Percentiles rank a stretch among this genome's conserved stretches.
phyloP scores from a whole-genome alignment of 139 green algal species.

The Chlorella sp. region DNA sequence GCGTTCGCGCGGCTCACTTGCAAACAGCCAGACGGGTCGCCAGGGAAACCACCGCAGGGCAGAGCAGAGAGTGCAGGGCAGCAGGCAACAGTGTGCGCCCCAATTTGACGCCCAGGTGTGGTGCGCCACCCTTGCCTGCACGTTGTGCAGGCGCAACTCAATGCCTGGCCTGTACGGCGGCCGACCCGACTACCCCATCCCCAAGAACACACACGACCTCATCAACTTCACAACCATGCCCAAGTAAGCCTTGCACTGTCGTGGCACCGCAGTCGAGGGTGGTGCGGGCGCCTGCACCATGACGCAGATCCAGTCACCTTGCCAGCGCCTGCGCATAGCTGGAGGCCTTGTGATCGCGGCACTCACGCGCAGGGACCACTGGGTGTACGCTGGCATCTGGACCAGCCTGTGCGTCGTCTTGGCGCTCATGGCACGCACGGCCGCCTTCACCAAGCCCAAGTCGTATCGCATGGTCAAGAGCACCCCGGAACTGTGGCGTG shows the following conservation, averaged over 20 bases:
- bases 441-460: no score
- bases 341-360: neutral
- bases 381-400: conserved; percentile 31
- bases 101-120: no score
- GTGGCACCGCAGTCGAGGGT: neutral
- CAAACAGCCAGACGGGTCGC: no score
- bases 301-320: no score
- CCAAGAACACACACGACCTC: conserved; percentile 50
- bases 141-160: neutral
- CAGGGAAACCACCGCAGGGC: no score
- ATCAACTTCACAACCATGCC: conserved; percentile 36
- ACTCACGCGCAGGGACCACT: conserved; percentile 19
- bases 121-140: neutral
- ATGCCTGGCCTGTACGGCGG: neutral
- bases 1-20: no score
- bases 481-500: no score
- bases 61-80: no score
- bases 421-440: conserved; percentile 22
- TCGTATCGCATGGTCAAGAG: no score
- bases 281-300: neutral
- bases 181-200: conserved; percentile 37
- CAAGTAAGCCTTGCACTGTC: conserved; percentile 5
- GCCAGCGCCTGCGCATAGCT: no score
- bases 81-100: no score
- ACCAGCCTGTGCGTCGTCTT: conserved; percentile 19